Conservation (phyloP, 2,329 filamentous ascomycete genomes). For the Paracorniculantispora psalliotae region DNA sequence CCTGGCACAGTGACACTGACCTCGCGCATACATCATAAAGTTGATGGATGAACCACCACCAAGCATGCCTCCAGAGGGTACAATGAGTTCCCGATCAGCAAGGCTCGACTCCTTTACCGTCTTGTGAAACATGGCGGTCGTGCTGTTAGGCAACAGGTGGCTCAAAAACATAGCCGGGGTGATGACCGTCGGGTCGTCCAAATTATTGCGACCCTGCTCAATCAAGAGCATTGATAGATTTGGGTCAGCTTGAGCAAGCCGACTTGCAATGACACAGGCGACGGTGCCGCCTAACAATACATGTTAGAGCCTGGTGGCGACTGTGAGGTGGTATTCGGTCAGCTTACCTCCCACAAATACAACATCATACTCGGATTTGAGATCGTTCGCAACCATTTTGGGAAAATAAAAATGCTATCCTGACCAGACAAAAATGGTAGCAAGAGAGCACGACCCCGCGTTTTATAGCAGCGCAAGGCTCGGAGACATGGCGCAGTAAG, state of each 20-base stretch:
- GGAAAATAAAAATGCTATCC: not conserved
- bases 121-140: constrained; percentile 21
- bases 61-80: constrained; percentile 23
- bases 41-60: constrained; percentile 32
- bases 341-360: constrained; percentile 20
- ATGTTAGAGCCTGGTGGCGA: not conserved
- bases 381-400: not conserved
- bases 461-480: not conserved
- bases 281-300: constrained; percentile 19
- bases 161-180: constrained; percentile 20
- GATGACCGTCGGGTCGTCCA: constrained; percentile 21
- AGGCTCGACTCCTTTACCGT: constrained; percentile 21
- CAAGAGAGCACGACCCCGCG: not conserved
- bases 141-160: constrained; percentile 19
- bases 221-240: constrained; percentile 23
- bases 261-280: constrained; percentile 23
- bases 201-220: constrained; percentile 25
- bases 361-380: constrained; percentile 19
- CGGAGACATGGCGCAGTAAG: not conserved
- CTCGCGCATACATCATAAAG: constrained; percentile 27
- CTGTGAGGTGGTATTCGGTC: not conserved
- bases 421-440: not conserved
- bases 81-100: constrained; percentile 19
- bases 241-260: constrained; percentile 23
- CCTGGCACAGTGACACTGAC: not conserved